These are phyloP conservation scores for Aspergillus tamarii DNA, from an alignment of 2,329 filamentous ascomycete genomes.

Conservation along the genomic window DNA sequence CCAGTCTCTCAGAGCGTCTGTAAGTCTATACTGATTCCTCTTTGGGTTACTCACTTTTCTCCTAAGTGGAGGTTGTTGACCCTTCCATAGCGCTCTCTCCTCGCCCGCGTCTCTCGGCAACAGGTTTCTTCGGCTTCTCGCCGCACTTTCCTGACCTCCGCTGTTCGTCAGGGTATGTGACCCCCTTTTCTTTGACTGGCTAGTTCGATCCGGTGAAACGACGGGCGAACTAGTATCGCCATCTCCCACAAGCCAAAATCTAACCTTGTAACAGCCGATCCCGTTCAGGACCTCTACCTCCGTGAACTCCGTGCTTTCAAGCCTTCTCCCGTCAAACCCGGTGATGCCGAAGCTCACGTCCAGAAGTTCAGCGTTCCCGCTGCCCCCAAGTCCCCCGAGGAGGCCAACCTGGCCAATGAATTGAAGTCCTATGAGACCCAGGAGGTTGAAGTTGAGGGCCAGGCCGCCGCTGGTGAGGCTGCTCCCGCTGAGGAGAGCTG, in stretches of 20 bases:
- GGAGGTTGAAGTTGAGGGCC: slow-evolving; percentile 91
- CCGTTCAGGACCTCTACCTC: slow-evolving; percentile 97
- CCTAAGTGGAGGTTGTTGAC: slow-evolving; percentile 12
- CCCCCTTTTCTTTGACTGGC: slow-evolving; percentile 12
- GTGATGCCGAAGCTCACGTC: slow-evolving; percentile 87
- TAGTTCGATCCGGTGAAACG: not conserved
- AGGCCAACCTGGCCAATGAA: slow-evolving; percentile 87
- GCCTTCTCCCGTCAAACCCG: slow-evolving; percentile 76
- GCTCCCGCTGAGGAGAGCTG: slow-evolving; percentile 70
- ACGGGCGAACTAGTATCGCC: not conserved
- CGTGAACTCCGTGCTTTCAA: slow-evolving; percentile 97
- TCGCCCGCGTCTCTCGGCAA: slow-evolving; percentile 63
- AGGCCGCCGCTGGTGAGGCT: slow-evolving; percentile 65
- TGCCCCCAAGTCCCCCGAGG: slow-evolving; percentile 85
- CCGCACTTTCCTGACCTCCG: slow-evolving; percentile 66
- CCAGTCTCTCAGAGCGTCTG: slow-evolving; percentile 64
- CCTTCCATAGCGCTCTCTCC: slow-evolving; percentile 58
- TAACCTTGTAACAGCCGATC: slow-evolving; percentile 69
- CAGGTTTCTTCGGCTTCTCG: slow-evolving; percentile 58
- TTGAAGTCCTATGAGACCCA: slow-evolving; percentile 94
- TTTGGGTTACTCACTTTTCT: not conserved
- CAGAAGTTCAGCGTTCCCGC: slow-evolving; percentile 82
- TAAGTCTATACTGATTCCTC: slow-evolving; percentile 39
- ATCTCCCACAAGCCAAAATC: slow-evolving; percentile 11
- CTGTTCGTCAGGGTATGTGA: slow-evolving; percentile 63